Conservation (phyloP, 306 rosid genomes). For the Comarum palustre region DNA sequence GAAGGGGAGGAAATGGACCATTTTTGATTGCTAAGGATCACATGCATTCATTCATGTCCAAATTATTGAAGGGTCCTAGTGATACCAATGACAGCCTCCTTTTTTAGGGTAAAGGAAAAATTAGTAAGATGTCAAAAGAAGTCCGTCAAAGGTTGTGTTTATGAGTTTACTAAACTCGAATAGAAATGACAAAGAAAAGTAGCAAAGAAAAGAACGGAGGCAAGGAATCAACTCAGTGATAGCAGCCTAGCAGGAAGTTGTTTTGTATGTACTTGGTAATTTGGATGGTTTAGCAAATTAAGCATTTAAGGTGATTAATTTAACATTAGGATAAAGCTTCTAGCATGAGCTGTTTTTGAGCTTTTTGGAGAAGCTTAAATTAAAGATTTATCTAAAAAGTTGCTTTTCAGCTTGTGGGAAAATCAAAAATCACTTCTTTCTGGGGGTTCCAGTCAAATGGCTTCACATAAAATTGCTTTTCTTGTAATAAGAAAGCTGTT, state of each 20-base stretch:
- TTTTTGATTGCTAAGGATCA: background rate
- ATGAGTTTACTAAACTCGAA: background rate
- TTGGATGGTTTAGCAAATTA: background rate
- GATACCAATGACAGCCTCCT: background rate
- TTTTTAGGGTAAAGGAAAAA: background rate
- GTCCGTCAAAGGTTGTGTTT: background rate
- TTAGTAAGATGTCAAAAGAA: background rate
- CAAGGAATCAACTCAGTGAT: background rate
- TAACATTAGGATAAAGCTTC: background rate
- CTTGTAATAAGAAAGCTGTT: background rate
- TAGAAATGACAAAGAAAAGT: background rate
- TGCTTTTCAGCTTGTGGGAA: constrained; percentile 2
- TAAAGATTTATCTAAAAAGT: background rate
- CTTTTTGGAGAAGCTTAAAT: constrained; percentile 7
- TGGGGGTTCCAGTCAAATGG: background rate
- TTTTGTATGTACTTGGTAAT: background rate
- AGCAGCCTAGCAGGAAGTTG: background rate
- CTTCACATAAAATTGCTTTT: background rate
- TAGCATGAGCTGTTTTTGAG: background rate
- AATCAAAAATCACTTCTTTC: background rate
- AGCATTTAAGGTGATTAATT: background rate
- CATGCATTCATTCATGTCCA: background rate
- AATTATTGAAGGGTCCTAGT: background rate
- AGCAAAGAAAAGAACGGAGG: background rate
- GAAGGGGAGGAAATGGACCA: constrained; percentile 1